Conservation (phyloP, 305 asterid species). For the Striga hermonthica region DNA sequence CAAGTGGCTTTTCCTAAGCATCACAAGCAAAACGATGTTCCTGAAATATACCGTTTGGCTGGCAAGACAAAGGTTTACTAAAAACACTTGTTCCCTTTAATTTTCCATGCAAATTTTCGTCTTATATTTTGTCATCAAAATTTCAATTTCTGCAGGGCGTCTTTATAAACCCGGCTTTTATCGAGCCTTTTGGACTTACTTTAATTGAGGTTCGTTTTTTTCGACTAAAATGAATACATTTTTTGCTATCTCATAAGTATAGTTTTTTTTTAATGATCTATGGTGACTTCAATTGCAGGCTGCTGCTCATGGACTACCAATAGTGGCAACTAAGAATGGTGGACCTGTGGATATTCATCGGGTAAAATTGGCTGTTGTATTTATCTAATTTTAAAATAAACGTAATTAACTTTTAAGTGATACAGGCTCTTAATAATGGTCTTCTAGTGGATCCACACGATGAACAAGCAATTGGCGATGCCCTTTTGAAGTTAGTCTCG, state of each 20-base stretch:
- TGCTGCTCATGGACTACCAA: constrained; percentile 92
- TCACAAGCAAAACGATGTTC: constrained; percentile 86
- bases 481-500: constrained; percentile 79
- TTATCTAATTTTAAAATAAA: too few species aligned
- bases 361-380: constrained; percentile 41
- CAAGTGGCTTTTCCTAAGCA: constrained; percentile 94
- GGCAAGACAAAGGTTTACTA: constrained; percentile 73
- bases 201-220: constrained; percentile 72
- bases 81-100: constrained; percentile 10
- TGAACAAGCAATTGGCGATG: constrained; percentile 71
- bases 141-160: constrained; percentile 59
- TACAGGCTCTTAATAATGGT: constrained; percentile 77
- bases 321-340: constrained; percentile 93
- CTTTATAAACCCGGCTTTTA: constrained; percentile 84
- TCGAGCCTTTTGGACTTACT: constrained; percentile 92
- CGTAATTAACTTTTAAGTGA: constrained; percentile 7
- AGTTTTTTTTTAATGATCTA: not conserved
- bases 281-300: constrained; percentile 48
- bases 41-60: constrained; percentile 86
- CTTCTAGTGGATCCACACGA: constrained; percentile 91
- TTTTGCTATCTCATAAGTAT: not conserved
- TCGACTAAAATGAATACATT: constrained; percentile 4
- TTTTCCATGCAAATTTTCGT: not conserved
- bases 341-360: constrained; percentile 93
- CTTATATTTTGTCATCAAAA: constrained; percentile 1